These are phyloP conservation scores for Corchorus capsularis DNA, from an alignment of 345 rosid genomes.

Conservation along the genomic window DNA sequence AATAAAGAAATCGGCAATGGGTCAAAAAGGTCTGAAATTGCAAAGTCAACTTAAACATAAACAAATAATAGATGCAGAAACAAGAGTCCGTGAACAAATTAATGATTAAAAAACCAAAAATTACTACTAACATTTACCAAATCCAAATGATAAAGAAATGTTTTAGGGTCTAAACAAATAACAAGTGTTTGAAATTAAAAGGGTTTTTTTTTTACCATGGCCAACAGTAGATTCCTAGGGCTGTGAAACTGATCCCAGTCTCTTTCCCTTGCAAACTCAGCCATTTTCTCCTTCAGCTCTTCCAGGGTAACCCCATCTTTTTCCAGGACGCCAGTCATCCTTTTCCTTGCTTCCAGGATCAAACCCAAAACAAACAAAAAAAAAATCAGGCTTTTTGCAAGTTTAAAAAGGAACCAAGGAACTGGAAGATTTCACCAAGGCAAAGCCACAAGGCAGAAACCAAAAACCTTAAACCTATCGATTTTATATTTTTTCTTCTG, in stretches of 20 bases:
- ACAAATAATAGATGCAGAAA: conserved; percentile 9
- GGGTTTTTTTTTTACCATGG: conserved; percentile 33
- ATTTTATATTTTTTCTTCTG: neutral
- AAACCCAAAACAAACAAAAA: neutral
- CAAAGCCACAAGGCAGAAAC: neutral
- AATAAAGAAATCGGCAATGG: neutral
- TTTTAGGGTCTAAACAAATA: conserved; percentile 7
- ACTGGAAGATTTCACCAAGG: neutral
- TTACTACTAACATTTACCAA: no score
- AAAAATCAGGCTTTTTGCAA: neutral
- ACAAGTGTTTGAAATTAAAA: neutral
- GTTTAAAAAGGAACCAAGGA: neutral
- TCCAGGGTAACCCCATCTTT: conserved; percentile 36
- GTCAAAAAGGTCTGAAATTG: neutral
- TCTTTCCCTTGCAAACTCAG: conserved; percentile 51
- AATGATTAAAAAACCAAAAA: neutral
- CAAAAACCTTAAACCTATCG: neutral
- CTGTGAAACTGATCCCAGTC: conserved; percentile 59
- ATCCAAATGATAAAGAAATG: neutral
- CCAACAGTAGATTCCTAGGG: conserved; percentile 57
- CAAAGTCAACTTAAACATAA: neutral
- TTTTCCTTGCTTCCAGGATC: neutral
- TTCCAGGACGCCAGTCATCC: conserved; percentile 13
- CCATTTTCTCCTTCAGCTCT: conserved; percentile 39
- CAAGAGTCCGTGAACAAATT: neutral